phyloP scores from a whole-genome alignment of 768 basidiomycete species.

The Boletus subcaerulescens region DNA sequence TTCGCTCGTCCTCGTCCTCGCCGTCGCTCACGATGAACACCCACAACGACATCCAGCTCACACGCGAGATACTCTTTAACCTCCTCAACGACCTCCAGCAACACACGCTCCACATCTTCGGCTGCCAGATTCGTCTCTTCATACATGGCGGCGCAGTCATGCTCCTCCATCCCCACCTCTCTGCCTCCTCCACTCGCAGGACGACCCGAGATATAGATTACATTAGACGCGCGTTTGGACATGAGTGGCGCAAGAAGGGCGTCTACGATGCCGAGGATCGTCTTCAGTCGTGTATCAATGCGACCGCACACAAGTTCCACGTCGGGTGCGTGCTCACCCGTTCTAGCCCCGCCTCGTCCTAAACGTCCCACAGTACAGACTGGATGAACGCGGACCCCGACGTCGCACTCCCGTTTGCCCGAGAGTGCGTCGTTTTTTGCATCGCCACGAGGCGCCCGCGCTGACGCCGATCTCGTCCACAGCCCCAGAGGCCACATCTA shows the following conservation, averaged over 20 bases:
- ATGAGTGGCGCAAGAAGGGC: slow-evolving; percentile 50
- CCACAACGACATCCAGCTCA: slow-evolving; percentile 38
- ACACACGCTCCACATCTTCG: slow-evolving; percentile 45
- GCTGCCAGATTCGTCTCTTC: slow-evolving; percentile 54
- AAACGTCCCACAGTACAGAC: slow-evolving; percentile 35
- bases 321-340: slow-evolving; percentile 39
- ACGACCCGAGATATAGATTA: slow-evolving; percentile 69
- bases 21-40: slow-evolving; percentile 15
- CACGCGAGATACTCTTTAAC: slow-evolving; percentile 33
- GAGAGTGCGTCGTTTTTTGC: slow-evolving; percentile 43
- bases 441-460: slow-evolving; percentile 1
- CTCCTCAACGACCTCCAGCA: slow-evolving; percentile 54
- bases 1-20: background rate
- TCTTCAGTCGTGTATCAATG: slow-evolving; percentile 53
- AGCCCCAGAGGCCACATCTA: slow-evolving; percentile 33
- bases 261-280: slow-evolving; percentile 51
- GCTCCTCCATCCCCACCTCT: slow-evolving; percentile 55
- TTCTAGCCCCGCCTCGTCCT: background rate
- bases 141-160: slow-evolving; percentile 74
- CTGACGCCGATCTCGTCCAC: slow-evolving; percentile 1
- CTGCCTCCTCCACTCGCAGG: slow-evolving; percentile 39
- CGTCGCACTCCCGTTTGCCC: slow-evolving; percentile 63
- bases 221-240: slow-evolving; percentile 57
- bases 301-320: slow-evolving; percentile 48
- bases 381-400: slow-evolving; percentile 82